phyloP scores from a whole-genome alignment of 768 basidiomycete genomes.

The Russula lepida region DNA sequence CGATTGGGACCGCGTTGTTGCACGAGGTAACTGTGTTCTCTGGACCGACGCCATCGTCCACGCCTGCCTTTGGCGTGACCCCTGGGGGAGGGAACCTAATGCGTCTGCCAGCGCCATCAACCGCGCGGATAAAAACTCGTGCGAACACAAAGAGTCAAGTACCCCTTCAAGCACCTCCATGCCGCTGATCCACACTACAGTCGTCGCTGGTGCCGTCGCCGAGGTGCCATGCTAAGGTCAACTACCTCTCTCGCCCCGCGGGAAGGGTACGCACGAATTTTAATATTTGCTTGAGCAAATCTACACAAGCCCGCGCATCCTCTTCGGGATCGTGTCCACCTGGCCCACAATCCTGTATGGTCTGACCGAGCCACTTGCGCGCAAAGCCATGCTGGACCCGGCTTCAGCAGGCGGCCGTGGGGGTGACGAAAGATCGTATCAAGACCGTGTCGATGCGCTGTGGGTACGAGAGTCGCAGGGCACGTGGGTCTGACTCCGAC shows the following conservation, averaged over 20 bases:
- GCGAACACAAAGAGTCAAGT: constrained; percentile 45
- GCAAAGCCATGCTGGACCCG: constrained; percentile 96
- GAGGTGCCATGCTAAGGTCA: constrained; percentile 62
- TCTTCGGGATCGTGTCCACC: constrained; percentile 93
- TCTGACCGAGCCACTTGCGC: constrained; percentile 83
- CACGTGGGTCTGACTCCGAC: constrained; percentile 86
- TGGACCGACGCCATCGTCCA: constrained; percentile 17
- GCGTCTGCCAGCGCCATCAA: constrained; percentile 75
- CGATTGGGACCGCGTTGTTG: background rate
- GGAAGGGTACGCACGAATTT: constrained; percentile 40
- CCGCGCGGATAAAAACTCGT: constrained; percentile 80
- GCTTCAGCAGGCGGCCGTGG: constrained; percentile 86
- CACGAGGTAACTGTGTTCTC: background rate
- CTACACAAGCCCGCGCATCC: constrained; percentile 83
- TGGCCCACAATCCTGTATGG: constrained; percentile 79
- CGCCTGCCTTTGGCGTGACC: constrained; percentile 48
- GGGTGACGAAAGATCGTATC: constrained; percentile 88
- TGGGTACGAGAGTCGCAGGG: constrained; percentile 80
- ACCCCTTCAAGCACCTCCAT: constrained; percentile 70
- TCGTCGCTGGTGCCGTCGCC: constrained; percentile 56
- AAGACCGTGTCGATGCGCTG: constrained; percentile 88
- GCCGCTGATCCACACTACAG: constrained; percentile 67
- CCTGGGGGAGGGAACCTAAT: constrained; percentile 46
- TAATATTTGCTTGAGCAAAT: constrained; percentile 76
- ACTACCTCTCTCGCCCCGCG: background rate